Percentiles rank a stretch among this genome's conserved stretches.
Evolutionary conservation across 2,329 filamentous ascomycete genomes (phyloP).

Genomic region (Bipolaris cookei): DNA sequence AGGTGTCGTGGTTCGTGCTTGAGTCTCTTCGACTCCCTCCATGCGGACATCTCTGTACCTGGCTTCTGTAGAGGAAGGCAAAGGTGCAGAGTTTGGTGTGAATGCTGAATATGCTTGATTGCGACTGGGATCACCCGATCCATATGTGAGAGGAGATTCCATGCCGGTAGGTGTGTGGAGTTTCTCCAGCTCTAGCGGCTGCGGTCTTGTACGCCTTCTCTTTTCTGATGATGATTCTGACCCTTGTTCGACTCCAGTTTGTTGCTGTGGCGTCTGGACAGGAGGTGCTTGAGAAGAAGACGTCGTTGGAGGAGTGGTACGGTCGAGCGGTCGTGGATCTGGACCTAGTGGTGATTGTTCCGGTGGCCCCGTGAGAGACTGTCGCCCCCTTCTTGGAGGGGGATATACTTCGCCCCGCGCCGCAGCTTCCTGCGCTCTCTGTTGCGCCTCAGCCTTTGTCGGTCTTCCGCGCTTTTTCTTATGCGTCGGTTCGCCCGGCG

Average conservation of each 20-base stretch:
- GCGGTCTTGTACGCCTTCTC: slow-evolving; percentile 41
- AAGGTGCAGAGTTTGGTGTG: slow-evolving; percentile 46
- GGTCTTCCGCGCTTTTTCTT: slow-evolving; percentile 58
- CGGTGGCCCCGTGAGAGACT: slow-evolving; percentile 39
- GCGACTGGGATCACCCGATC: slow-evolving; percentile 37
- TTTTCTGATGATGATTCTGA: slow-evolving; percentile 47
- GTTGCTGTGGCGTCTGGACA: slow-evolving; percentile 39
- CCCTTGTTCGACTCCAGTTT: slow-evolving; percentile 35
- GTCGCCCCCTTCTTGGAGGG: slow-evolving; percentile 43
- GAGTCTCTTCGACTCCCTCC: slow-evolving; percentile 49
- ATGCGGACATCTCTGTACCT: slow-evolving; percentile 45
- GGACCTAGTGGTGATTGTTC: slow-evolving; percentile 29
- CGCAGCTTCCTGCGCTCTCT: slow-evolving; percentile 51
- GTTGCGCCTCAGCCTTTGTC: slow-evolving; percentile 56
- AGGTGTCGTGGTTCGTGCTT: slow-evolving; percentile 49
- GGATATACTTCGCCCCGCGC: slow-evolving; percentile 50
- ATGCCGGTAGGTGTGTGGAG: slow-evolving; percentile 36
- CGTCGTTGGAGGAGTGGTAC: slow-evolving; percentile 37
- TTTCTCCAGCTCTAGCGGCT: slow-evolving; percentile 43
- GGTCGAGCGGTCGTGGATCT: slow-evolving; percentile 34
- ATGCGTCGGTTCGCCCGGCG: slow-evolving; percentile 45
- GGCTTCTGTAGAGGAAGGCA: slow-evolving; percentile 42
- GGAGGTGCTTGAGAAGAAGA: slow-evolving; percentile 22
- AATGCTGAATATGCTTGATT: slow-evolving; percentile 43
- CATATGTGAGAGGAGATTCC: slow-evolving; percentile 41